Evolutionary conservation across 257 asterid genomes (phyloP), one percentile per base, ranked within the genome.

Genomic region (Nicotiana otophora): DNA sequence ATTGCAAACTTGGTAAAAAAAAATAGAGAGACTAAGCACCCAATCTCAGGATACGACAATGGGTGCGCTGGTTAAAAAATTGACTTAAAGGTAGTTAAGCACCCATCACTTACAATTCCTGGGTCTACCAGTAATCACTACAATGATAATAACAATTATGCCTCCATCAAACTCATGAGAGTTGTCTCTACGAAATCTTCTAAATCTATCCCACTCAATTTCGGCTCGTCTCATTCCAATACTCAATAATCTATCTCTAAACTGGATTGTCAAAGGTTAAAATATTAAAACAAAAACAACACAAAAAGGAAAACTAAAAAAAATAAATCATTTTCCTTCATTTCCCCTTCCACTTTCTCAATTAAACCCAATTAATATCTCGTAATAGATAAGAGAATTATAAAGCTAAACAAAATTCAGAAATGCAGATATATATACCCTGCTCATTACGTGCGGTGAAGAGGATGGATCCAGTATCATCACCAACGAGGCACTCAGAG

Each of bases 371-470:
- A 63, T 63, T 63, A 63, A 63, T 11, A 63, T 28, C 17, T 28
- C 46, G 7, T 20, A 14, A 42, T 20, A 11, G 8, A 67, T 3
- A 19, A 39, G 7, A 70, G 20, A 4, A 5, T 19, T 17, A 2
- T 53, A 70, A 11, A 5, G 60, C 61, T n/a, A 33, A 31, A 58
- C 17, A 33, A 75, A 79, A 36, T 4, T 19, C 17, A 67, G 28
- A 58, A 51, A 26, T 39, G 16, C 69, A 81, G 2, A 68, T 8
- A 31, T n/a, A 48, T 42, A 48, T 28, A 88, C 89, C 84, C 77
- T 86, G 91, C 28, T 84, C 88, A 68, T 86, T 88, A 11, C 89
- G 87, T 33, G 88, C 89, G 46, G 89, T 88, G 81, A 86, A 86
- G 66, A 86, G 67, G 60, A 88, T 83, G 54, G 78, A 20, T 31